Conservation (phyloP, 1,284 basidiomycete species). For the Ustilago trichophora region DNA sequence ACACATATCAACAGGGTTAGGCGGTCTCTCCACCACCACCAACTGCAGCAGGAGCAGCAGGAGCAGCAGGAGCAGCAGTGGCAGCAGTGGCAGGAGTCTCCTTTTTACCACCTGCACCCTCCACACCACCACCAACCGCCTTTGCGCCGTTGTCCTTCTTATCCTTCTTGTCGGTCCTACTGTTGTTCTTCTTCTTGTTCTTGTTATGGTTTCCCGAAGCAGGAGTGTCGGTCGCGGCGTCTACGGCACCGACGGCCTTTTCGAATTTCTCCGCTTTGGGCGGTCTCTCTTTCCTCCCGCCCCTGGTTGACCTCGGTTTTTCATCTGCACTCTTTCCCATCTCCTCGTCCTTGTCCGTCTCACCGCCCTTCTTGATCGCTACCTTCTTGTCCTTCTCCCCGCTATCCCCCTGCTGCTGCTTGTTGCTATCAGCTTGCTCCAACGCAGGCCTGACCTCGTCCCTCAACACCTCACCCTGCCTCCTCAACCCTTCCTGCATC, state of each 20-base stretch:
- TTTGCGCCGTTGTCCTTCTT: too few relatives aligned
- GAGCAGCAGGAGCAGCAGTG: too few relatives aligned
- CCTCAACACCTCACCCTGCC: constrained; percentile 42
- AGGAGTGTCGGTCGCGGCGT: neutral
- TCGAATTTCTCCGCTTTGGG: constrained; percentile 1
- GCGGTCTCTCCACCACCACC: too few relatives aligned
- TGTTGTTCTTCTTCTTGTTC: constrained; percentile 35
- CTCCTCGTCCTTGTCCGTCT: constrained; percentile 20
- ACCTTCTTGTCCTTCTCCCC: too few relatives aligned
- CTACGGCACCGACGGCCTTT: constrained; percentile 3
- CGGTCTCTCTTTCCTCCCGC: constrained; percentile 5
- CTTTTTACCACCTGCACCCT: too few relatives aligned
- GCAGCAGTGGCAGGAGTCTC: too few relatives aligned
- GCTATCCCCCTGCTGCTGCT: too few relatives aligned
- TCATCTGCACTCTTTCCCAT: constrained; percentile 24
- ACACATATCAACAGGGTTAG: too few relatives aligned
- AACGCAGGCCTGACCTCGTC: constrained; percentile 23
- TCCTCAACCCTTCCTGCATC: constrained; percentile 35
- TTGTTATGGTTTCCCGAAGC: constrained; percentile 15
- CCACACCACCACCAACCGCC: too few relatives aligned
- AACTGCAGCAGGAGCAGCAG: too few relatives aligned
- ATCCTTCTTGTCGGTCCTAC: constrained; percentile 2
- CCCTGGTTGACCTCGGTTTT: constrained; percentile 1
- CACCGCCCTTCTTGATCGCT: too few relatives aligned
- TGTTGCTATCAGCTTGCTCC: constrained; percentile 46